Percentiles rank a stretch among this genome's conserved stretches.
Evolutionary conservation across 805 yeast species (phyloP).

Genomic region (Lipomyces sp.): DNA sequence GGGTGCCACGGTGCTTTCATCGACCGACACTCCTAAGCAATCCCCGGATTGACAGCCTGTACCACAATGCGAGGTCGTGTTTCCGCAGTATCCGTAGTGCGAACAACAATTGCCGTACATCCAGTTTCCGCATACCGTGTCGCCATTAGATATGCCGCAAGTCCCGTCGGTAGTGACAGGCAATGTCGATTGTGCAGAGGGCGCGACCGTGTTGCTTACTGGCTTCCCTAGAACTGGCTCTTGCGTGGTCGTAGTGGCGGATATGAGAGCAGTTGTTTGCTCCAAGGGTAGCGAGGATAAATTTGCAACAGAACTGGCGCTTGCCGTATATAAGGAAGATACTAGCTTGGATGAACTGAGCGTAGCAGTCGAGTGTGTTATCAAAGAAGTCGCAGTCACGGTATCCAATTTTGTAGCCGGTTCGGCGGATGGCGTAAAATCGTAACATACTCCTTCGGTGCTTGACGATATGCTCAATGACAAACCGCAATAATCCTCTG

Average conservation of each 20-base stretch:
- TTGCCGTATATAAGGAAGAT: background rate
- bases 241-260: background rate
- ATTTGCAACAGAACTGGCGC: background rate
- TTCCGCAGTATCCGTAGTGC: slow-evolving; percentile 25
- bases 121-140: slow-evolving; percentile 26
- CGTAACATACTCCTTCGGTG: no score
- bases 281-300: background rate
- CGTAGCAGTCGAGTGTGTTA: no score
- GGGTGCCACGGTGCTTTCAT: slow-evolving; percentile 8
- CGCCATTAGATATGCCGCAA: slow-evolving; percentile 15
- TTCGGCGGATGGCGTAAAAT: no score
- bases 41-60: slow-evolving; percentile 26
- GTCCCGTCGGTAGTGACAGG: slow-evolving; percentile 26
- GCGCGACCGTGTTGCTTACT: slow-evolving; percentile 3
- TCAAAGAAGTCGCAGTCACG: no score
- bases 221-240: slow-evolving; percentile 21
- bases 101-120: slow-evolving; percentile 22
- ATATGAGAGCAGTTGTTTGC: background rate
- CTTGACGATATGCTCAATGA: slow-evolving; percentile 3
- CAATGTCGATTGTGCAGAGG: slow-evolving; percentile 10
- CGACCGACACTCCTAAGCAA: slow-evolving; percentile 5
- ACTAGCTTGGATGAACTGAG: no score
- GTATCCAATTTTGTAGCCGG: no score
- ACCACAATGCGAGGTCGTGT: slow-evolving; percentile 25
- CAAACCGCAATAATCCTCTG: slow-evolving; percentile 12